A percentile compares a stretch with the other conserved stretches of the same genome.
Conservation (phyloP, 176 grass and related monocot genomes). For the Dactylis glomerata region DNA sequence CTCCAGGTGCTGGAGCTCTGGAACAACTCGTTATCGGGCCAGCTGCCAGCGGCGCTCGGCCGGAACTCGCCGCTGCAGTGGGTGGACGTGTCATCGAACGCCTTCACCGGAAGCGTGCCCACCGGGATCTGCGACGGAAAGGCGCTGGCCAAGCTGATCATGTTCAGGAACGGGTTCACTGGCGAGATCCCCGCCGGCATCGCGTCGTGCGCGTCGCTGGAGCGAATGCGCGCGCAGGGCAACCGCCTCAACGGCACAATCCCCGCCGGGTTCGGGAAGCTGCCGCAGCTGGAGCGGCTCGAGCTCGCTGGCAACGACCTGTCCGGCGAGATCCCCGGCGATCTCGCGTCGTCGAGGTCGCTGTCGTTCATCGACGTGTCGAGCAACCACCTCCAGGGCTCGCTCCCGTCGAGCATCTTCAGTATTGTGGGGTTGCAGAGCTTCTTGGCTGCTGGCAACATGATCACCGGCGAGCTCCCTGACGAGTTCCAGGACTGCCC, state of each 20-base stretch:
- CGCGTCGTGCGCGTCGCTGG: slow-evolving; percentile 63
- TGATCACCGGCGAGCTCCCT: slow-evolving; percentile 68
- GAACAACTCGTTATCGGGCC: slow-evolving; percentile 83
- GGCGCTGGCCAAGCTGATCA: slow-evolving; percentile 68
- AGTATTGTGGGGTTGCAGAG: slow-evolving; percentile 64
- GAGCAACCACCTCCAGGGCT: slow-evolving; percentile 61
- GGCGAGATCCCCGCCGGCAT: slow-evolving; percentile 61
- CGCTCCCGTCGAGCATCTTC: slow-evolving; percentile 64
- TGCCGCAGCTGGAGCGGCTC: slow-evolving; percentile 69
- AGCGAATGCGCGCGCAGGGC: slow-evolving; percentile 79
- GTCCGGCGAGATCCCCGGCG: slow-evolving; percentile 73
- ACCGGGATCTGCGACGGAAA: slow-evolving; percentile 62
- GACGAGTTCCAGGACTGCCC: slow-evolving; percentile 93
- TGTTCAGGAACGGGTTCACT: slow-evolving; percentile 83
- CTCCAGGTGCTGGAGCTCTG: slow-evolving; percentile 85
- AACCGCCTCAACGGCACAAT: slow-evolving; percentile 74
- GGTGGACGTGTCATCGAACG: slow-evolving; percentile 91
- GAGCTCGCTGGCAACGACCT: slow-evolving; percentile 82
- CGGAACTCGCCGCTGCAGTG: slow-evolving; percentile 71
- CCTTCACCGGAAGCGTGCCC: slow-evolving; percentile 52
- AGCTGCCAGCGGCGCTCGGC: slow-evolving; percentile 60
- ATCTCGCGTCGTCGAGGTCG: slow-evolving; percentile 58
- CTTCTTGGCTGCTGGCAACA: slow-evolving; percentile 80
- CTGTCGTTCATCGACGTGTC: slow-evolving; percentile 93
- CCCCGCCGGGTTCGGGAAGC: slow-evolving; percentile 64